Evolutionary conservation across 805 yeast species (phyloP).

Genomic region (Cyberlindnera bimundalis): DNA sequence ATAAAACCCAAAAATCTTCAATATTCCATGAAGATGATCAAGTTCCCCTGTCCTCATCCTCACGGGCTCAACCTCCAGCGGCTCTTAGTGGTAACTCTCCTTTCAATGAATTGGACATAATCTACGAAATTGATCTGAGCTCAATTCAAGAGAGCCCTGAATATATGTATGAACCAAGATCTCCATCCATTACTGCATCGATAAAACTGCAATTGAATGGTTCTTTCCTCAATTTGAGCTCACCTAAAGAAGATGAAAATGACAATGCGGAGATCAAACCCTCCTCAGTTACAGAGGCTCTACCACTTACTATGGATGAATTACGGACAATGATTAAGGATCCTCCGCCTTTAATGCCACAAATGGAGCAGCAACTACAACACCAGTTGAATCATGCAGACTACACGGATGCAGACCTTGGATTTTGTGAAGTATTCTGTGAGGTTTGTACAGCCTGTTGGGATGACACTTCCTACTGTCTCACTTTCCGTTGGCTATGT

Average conservation of each 20-base stretch:
- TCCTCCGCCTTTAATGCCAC: slow-evolving; percentile 5
- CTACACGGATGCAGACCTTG: background rate
- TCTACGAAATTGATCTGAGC: too few relatives aligned
- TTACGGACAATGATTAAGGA: slow-evolving; percentile 7
- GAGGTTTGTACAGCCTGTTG: background rate
- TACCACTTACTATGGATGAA: slow-evolving; percentile 13
- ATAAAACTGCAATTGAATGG: slow-evolving; percentile 1
- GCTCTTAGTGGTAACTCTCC: too few relatives aligned
- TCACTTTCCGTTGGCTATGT: background rate
- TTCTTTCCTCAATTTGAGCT: background rate
- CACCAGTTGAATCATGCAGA: background rate
- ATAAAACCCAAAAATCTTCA: background rate
- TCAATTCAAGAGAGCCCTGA: too few relatives aligned
- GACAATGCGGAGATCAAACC: background rate
- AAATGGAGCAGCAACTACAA: background rate
- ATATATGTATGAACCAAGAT: background rate
- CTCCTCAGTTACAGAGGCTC: slow-evolving; percentile 6
- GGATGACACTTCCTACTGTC: background rate
- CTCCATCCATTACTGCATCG: slow-evolving; percentile 5
- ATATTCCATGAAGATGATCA: background rate
- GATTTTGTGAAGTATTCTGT: background rate
- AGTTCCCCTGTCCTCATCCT: too few relatives aligned
- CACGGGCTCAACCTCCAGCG: too few relatives aligned
- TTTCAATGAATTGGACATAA: background rate
- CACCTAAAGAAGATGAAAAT: background rate